These are phyloP conservation scores for Aspergillus sp. DNA, from an alignment of 2,329 filamentous ascomycete genomes.

Conservation along the genomic window DNA sequence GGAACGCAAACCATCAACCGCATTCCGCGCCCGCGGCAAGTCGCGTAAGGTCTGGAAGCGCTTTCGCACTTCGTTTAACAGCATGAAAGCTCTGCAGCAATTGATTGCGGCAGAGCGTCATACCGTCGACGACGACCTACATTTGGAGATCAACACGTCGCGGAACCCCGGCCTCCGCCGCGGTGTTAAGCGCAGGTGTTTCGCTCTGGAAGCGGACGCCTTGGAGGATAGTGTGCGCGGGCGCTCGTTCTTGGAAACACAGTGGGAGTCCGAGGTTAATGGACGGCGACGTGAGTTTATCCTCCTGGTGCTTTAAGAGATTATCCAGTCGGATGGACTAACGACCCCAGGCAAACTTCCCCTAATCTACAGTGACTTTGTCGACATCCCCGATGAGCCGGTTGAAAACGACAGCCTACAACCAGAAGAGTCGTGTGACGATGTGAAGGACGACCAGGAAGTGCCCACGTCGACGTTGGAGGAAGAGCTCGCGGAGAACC, in stretches of 20 bases:
- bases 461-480: conserved; percentile 23
- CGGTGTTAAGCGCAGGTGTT: conserved; percentile 40
- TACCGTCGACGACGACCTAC: conserved; percentile 25
- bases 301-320: no score
- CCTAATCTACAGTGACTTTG: conserved; percentile 11
- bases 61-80: conserved; percentile 39
- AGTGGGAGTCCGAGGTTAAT: conserved; percentile 39
- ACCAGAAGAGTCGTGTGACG: conserved; percentile 8
- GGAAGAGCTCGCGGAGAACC: conserved; percentile 13
- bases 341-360: conserved; percentile 27
- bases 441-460: conserved; percentile 11
- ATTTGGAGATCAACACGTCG: conserved; percentile 37
- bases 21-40: conserved; percentile 41
- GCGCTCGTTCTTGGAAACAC: conserved; percentile 44
- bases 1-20: conserved; percentile 48
- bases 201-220: conserved; percentile 18
- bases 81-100: conserved; percentile 34
- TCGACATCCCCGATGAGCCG: conserved; percentile 15
- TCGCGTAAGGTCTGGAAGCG: conserved; percentile 51
- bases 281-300: conserved; percentile 31
- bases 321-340: conserved; percentile 2
- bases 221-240: conserved; percentile 20
- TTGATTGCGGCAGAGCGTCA: conserved; percentile 21
- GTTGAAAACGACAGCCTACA: conserved; percentile 13
- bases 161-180: conserved; percentile 31